Conservation (phyloP, 495 filamentous ascomycete species). For the Podospora didyma region DNA sequence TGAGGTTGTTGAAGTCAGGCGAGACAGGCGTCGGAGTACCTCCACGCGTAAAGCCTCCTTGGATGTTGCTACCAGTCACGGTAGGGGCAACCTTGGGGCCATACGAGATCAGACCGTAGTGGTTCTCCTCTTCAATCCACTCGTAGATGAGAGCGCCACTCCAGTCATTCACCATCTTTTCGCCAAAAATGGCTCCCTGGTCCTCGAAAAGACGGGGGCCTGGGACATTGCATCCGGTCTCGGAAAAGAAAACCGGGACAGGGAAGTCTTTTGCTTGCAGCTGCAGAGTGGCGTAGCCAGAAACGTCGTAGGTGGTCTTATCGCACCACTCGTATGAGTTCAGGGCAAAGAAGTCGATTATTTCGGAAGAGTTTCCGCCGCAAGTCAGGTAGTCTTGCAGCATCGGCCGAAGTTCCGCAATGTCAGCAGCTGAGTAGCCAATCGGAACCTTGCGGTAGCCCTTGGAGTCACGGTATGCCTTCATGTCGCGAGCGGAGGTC, state of each 20-base stretch:
- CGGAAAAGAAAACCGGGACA: constrained; percentile 82
- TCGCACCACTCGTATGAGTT: constrained; percentile 92
- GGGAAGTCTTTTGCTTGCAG: constrained; percentile 46
- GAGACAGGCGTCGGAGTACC: constrained; percentile 70
- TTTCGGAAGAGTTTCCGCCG: constrained; percentile 60
- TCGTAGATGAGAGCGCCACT: constrained; percentile 84
- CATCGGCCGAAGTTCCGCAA: constrained; percentile 74
- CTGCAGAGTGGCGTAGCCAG: constrained; percentile 68
- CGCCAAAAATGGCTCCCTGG: constrained; percentile 70
- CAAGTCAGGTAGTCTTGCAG: constrained; percentile 87
- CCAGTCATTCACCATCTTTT: constrained; percentile 69
- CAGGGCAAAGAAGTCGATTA: constrained; percentile 77
- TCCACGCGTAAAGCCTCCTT: constrained; percentile 62
- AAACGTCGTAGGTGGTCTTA: constrained; percentile 54
- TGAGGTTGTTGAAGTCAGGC: constrained; percentile 77
- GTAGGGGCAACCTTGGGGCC: constrained; percentile 50
- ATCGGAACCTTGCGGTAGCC: constrained; percentile 79
- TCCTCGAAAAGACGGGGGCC: constrained; percentile 71
- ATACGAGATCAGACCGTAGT: constrained; percentile 83
- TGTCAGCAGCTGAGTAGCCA: constrained; percentile 89
- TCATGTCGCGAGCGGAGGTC: constrained; percentile 74
- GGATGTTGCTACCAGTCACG: constrained; percentile 46
- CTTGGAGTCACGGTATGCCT: constrained; percentile 72
- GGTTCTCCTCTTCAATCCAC: constrained; percentile 82
- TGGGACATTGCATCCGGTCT: constrained; percentile 71